Evolutionary conservation across 371 early-diverging fungal genomes (phyloP).

Genomic region (Mucor irregularis): DNA sequence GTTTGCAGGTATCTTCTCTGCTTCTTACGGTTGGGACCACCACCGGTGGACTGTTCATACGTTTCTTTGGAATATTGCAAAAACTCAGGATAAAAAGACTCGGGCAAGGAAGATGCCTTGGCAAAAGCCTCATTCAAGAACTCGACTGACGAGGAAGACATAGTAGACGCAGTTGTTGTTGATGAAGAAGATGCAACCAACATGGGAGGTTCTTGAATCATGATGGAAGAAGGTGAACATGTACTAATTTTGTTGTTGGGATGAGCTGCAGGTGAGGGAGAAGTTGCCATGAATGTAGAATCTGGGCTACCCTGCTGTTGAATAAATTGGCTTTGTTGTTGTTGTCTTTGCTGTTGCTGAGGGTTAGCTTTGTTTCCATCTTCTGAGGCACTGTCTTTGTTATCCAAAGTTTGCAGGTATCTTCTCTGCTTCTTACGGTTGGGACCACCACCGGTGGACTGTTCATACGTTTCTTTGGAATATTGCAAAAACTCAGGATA

Average conservation of each 20-base stretch:
- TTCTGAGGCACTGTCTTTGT: constrained; percentile 3
- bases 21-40: constrained; percentile 32
- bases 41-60: constrained; percentile 36
- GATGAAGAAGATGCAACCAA: constrained; percentile 45
- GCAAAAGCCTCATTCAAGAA: constrained; percentile 38
- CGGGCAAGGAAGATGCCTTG: constrained; percentile 37
- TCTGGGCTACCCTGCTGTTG: constrained; percentile 2
- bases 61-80: constrained; percentile 38
- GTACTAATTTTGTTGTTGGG: not conserved
- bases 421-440: constrained; percentile 35
- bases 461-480: constrained; percentile 37
- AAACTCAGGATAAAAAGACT: constrained; percentile 40
- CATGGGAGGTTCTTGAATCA: constrained; percentile 41
- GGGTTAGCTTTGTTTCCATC: constrained; percentile 4
- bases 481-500: constrained; percentile 42
- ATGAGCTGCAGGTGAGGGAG: constrained; percentile 7
- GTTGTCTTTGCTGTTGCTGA: constrained; percentile 1
- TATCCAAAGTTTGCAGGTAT: not conserved
- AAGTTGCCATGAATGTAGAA: constrained; percentile 20
- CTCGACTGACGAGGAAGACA: constrained; percentile 36
- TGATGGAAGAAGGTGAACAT: constrained; percentile 37
- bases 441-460: constrained; percentile 30
- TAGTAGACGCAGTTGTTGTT: constrained; percentile 3
- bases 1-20: constrained; percentile 15
- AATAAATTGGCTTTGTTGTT: not conserved